Evolutionary conservation across 495 filamentous ascomycete genomes (phyloP), one percentile per base, ranked within the genome.

Genomic region (Tetracladium setigerum): DNA sequence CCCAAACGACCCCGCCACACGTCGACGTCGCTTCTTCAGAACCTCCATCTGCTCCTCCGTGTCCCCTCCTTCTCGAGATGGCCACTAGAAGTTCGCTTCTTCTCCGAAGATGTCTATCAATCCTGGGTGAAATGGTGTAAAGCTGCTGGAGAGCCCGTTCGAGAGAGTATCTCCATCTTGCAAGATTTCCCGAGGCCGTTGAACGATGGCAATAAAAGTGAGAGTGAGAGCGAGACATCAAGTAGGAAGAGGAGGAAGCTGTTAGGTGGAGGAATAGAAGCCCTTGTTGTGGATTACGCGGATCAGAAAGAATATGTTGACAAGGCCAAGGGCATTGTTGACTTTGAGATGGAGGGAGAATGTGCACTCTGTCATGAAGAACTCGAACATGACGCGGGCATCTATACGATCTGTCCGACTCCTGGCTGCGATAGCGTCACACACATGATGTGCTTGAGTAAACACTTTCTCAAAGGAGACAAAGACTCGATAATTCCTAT

Each of bases 11-110:
- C 84, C 3, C 65, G 67, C 7, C 67, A 73, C 43, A 83, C 72
- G 4, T 54, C 92, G 33, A 69, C 58, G 2, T 79, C 78, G 14
- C 76, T 83, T 16, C 53, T 95, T 22, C 78, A 79, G 1, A 87
- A 89, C 54, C 64, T 98, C 14, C 84, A 94, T 59, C 70, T 87
- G 0, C 70, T 98, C 0, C 70, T 96, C 6, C 74, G 85, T 1
- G 85, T 86, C 6, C 72, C 75, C 3, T 87, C 83, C 54, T 96
- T 98, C 59, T 60, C 65, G 8, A 66, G 74, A 19, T 94, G 87
- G 89, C 89, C 89, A n/a, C 68, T 98, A 27, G 73, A 75, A 13
- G 56, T 96, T 14, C 79, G 84, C 8, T 95, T 96, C 61, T 95
- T 95, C 56, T 70, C 66, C 8, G 63, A 70, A 1, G 84, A 95